Conservation (phyloP, 1,284 basidiomycete genomes). For the Leccinum subrobustum region DNA sequence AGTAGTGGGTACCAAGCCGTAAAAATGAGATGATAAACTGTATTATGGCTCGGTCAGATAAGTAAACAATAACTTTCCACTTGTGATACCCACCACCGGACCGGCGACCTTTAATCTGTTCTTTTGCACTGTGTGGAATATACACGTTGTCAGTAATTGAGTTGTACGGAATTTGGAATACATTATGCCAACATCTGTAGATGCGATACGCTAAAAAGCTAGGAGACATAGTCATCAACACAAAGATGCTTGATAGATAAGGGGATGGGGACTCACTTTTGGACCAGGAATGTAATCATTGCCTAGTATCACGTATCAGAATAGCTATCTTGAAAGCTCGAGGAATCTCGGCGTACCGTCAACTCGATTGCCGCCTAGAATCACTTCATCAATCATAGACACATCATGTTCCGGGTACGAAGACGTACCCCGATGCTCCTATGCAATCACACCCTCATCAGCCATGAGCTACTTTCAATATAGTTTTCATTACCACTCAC, state of each 20-base stretch:
- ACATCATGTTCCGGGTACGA: not conserved
- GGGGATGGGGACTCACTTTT: slow-evolving; percentile 10
- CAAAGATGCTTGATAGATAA: not conserved
- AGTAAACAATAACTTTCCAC: not conserved
- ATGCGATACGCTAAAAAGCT: slow-evolving; percentile 30
- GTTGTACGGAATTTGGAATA: not conserved
- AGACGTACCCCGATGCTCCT: slow-evolving; percentile 28
- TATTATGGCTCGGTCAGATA: slow-evolving; percentile 2
- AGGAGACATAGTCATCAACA: not conserved
- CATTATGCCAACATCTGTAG: slow-evolving; percentile 21
- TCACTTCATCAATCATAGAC: not conserved
- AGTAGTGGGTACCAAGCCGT: slow-evolving; percentile 18
- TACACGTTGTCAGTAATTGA: not conserved
- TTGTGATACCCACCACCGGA: slow-evolving; percentile 14
- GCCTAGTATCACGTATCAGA: slow-evolving; percentile 17
- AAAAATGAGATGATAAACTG: slow-evolving; percentile 19
- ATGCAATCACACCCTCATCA: not conserved
- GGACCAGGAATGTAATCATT: slow-evolving; percentile 26
- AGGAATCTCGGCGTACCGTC: slow-evolving; percentile 12
- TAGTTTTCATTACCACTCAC: slow-evolving; percentile 8
- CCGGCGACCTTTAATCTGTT: slow-evolving; percentile 16
- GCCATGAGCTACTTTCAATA: not conserved
- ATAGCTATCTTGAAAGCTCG: not conserved
- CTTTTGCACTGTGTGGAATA: slow-evolving; percentile 16
- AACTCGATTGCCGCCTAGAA: slow-evolving; percentile 19